phyloP scores from a whole-genome alignment of 768 basidiomycete species.

The Podaxis pistillaris region DNA sequence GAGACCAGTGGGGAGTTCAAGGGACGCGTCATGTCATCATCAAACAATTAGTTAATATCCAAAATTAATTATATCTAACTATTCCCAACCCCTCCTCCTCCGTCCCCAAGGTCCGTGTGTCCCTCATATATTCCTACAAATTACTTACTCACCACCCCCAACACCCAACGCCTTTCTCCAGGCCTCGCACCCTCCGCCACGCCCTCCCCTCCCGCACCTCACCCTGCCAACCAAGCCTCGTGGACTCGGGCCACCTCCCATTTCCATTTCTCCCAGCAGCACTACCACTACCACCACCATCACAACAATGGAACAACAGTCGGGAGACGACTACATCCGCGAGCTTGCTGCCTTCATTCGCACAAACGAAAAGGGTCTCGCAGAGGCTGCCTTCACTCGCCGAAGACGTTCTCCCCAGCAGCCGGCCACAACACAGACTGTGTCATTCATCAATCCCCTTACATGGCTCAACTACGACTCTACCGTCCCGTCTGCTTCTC shows the following conservation, averaged over 20 bases:
- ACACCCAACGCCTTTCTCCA: background rate
- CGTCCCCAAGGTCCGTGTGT: background rate
- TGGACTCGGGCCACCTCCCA: too few relatives aligned
- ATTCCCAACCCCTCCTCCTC: background rate
- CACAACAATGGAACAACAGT: constrained; percentile 41
- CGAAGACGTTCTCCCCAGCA: constrained; percentile 42
- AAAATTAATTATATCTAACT: background rate
- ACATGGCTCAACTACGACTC: constrained; percentile 52
- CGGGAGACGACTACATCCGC: constrained; percentile 76
- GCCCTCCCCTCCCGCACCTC: background rate
- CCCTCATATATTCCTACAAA: too few relatives aligned
- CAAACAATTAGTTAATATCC: background rate
- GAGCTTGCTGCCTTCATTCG: constrained; percentile 70
- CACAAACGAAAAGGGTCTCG: constrained; percentile 69
- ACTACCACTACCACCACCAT: constrained; percentile 16
- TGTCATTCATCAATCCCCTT: constrained; percentile 58
- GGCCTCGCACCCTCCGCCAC: constrained; percentile 9
- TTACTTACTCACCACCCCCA: too few relatives aligned
- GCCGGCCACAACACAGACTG: constrained; percentile 24
- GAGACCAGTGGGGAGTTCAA: constrained; percentile 10
- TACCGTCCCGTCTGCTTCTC: constrained; percentile 27
- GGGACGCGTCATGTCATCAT: constrained; percentile 16
- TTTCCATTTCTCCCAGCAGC: background rate
- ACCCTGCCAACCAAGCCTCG: too few relatives aligned
- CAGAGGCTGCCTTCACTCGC: constrained; percentile 55